Evolutionary conservation across 2,329 filamentous ascomycete species (phyloP), one percentile per base, ranked within the genome.

Genomic region (Aaosphaeria arxii): DNA sequence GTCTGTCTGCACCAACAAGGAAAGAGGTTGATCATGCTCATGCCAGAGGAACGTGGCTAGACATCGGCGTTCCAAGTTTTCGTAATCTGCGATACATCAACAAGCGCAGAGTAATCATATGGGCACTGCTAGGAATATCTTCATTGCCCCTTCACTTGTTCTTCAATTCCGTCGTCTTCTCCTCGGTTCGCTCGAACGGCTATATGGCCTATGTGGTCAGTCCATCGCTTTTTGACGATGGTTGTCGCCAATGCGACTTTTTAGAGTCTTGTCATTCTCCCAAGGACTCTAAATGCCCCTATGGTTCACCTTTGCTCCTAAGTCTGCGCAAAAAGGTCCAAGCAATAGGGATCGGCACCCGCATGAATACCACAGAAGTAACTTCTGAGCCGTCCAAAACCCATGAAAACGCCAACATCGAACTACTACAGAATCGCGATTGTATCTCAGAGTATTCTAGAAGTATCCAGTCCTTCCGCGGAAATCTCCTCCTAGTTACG

Each of bases 1-100:
- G 73, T 9, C 58, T 82, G 9, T 70, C 63, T 13, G 70, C 78
- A 0, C 79, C 79, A 0, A 79, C 74, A 1, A 62, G 79, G 13
- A 52, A 58, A 6, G 77, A 82, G 40, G 59, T 81, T 5, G 74
- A 82, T 44, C 54, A 50, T 11, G 76, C 75, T 1, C 79, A 83
- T 60, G 41, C 52, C 0, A 51, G 56, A 40, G 61, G 67, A 2
- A 61, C 54, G 13, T 75, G 71, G 69, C 57, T 80, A 2, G 53
- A 56, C 30, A 55, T 58, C 42, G 76, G 78, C 0, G 59, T 76
- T 4, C 63, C 70, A 5, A 75, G 72, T 30, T 33, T 73, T 3
- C 58, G 71, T 4, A 77, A 75, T 50, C 40, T 74, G 9, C 36
- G 30, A 7, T 36, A 30, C 11, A 51, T 57, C 35, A 29, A 24